Base-by-base conservation (phyloP, 1,139 yeast genomes). In the Diutina siamensis region DNA sequence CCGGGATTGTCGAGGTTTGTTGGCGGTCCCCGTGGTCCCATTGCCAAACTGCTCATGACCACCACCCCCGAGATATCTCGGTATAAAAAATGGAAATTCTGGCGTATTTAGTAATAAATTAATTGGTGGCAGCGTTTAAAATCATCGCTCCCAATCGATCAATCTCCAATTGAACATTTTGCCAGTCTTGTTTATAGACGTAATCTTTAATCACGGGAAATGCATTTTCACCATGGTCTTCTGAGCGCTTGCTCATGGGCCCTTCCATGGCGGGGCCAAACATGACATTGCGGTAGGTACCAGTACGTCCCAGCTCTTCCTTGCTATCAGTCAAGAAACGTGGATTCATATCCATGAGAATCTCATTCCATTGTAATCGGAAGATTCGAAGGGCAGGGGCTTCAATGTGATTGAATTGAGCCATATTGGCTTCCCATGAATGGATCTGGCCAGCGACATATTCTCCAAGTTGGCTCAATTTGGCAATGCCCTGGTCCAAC, bases 131-230 rank as follows among this genome's bases (percentile, higher is more conserved):
- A 1, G 44, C 45, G 19, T 33, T 21, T 28, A 18, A 18, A 4
- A 42, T 52, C 46, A 64, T 45, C 22, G 59, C 62, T 0, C 78
- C 76, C 9, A 80, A 64, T 15, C 62, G 55, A 44, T 74, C 65
- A 2, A 86, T 61, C 50, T 78, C 80, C 4, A 59, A 55, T 52
- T 83, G 86, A 0, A 87, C 89, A 32, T 56, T 60, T 0, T 60
- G 66, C 71, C 75, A 73, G 52, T 80, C 76, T 2, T 67, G 64
- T 8, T 55, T 56, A 46, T 65, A 67, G 40, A 83, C 58, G 2
- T 77, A 78, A 56, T 87, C 94, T 51, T 94, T 71, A 2, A 87
- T 68, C 3, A 74, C 73, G 0, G 97, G 96, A 56, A 84, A 85
- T 2, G 86, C 72, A 60, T 81, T 78, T 75, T 85, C 79, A 47